Evolutionary conservation across 768 basidiomycete genomes (phyloP).

Genomic region (Mycena crocata): DNA sequence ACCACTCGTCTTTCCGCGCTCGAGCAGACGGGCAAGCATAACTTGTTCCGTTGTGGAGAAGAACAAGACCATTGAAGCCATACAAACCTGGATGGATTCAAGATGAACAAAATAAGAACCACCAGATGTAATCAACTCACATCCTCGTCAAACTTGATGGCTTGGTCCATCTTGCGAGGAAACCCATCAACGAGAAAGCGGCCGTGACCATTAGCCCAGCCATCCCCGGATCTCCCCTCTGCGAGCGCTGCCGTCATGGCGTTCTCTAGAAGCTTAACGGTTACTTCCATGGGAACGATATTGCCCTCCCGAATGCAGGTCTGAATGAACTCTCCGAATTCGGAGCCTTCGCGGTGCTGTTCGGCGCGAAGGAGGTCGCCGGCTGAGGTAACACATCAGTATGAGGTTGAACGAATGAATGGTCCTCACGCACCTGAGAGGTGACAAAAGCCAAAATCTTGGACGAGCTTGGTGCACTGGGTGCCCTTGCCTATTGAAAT

Average conservation of each 20-base stretch:
- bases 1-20: slow-evolving; percentile 93
- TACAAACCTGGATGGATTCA: slow-evolving; percentile 75
- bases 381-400: slow-evolving; percentile 59
- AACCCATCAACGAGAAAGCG: slow-evolving; percentile 98
- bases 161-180: slow-evolving; percentile 99
- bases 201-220: slow-evolving; percentile 79
- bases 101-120: slow-evolving; percentile 7
- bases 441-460: slow-evolving; percentile 90
- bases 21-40: slow-evolving; percentile 86
- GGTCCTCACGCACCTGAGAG: slow-evolving; percentile 78
- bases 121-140: slow-evolving; percentile 55
- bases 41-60: slow-evolving; percentile 89
- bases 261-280: slow-evolving; percentile 93
- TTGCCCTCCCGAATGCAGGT: slow-evolving; percentile 90
- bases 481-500: slow-evolving; percentile 89
- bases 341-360: slow-evolving; percentile 86
- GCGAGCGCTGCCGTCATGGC: slow-evolving; percentile 80
- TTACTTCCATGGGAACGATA: slow-evolving; percentile 97
- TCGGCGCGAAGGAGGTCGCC: slow-evolving; percentile 98
- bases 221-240: slow-evolving; percentile 54
- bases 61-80: slow-evolving; percentile 84
- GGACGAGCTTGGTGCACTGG: slow-evolving; percentile 87
- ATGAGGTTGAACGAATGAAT: slow-evolving; percentile 1
- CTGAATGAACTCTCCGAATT: slow-evolving; percentile 87
- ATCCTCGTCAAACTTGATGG: slow-evolving; percentile 86